Evolutionary conservation across 345 rosid genomes (phyloP).

Genomic region (Xanthoceras sorbifolium): DNA sequence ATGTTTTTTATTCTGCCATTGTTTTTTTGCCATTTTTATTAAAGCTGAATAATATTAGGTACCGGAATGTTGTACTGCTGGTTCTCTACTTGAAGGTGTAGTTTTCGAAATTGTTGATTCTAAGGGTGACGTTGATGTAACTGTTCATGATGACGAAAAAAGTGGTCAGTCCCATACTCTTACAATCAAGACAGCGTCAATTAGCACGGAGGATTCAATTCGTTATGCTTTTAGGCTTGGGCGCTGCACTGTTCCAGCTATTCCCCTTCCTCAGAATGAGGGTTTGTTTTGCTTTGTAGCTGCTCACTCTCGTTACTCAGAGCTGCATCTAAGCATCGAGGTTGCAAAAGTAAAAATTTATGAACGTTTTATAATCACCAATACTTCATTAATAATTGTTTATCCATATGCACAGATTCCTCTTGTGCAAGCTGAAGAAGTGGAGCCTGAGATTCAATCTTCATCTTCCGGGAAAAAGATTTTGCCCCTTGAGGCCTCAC

Average conservation of each 20-base stretch:
- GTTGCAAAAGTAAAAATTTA: too few species aligned
- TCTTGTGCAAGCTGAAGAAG: constrained; percentile 18
- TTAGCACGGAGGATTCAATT: constrained; percentile 20
- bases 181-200: constrained; percentile 32
- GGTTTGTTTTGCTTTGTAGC: constrained; percentile 45
- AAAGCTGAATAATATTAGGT: constrained; percentile 33
- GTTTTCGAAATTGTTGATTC: constrained; percentile 48
- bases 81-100: constrained; percentile 47
- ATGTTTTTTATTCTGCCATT: background rate
- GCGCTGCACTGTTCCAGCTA: constrained; percentile 44
- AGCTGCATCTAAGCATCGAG: constrained; percentile 41
- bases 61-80: constrained; percentile 41
- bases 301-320: constrained; percentile 42
- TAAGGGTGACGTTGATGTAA: constrained; percentile 42
- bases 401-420: constrained; percentile 23
- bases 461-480: constrained; percentile 24
- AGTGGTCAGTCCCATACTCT: constrained; percentile 44
- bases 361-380: background rate
- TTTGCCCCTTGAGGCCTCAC: constrained; percentile 17
- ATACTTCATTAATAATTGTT: background rate
- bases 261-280: constrained; percentile 45
- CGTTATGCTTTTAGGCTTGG: constrained; percentile 50
- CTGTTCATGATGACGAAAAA: constrained; percentile 50
- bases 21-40: background rate
- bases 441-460: constrained; percentile 19